Evolutionary conservation across 768 basidiomycete genomes (phyloP).

Genomic region (Lentinus tigrinus): DNA sequence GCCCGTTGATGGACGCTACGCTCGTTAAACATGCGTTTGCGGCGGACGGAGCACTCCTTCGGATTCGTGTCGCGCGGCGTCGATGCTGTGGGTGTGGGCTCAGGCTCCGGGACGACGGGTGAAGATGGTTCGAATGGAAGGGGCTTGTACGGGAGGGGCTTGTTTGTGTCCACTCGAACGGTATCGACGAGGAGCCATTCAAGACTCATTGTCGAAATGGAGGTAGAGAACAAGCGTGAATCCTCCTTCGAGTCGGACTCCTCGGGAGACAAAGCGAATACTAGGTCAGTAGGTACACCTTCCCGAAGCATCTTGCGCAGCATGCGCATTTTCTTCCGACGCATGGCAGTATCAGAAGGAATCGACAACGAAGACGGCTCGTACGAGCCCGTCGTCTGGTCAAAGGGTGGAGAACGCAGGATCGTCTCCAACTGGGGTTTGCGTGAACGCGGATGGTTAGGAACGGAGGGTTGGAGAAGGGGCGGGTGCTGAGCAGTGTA

Average conservation of each 20-base stretch:
- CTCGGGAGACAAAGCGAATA: conserved; percentile 43
- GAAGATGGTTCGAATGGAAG: too few relatives aligned
- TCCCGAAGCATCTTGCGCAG: conserved; percentile 62
- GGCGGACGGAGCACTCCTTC: background rate
- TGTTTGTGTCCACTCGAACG: background rate
- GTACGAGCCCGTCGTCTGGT: background rate
- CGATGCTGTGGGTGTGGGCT: background rate
- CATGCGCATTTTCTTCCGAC: conserved; percentile 62
- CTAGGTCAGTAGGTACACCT: conserved; percentile 57
- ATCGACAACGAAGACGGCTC: conserved; percentile 34
- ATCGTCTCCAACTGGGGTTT: conserved; percentile 12
- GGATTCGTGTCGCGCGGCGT: background rate
- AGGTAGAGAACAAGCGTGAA: conserved; percentile 9
- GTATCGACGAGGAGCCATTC: conserved; percentile 14
- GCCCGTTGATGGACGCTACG: conserved; percentile 2
- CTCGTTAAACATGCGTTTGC: conserved; percentile 6
- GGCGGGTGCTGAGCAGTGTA: conserved; percentile 21
- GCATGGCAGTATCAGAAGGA: conserved; percentile 39
- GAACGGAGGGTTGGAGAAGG: conserved; percentile 18
- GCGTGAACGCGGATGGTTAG: conserved; percentile 6
- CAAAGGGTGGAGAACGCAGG: conserved; percentile 19
- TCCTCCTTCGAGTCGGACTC: conserved; percentile 16
- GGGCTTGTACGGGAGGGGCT: conserved; percentile 4
- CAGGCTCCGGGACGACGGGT: background rate
- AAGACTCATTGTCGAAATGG: conserved; percentile 8